Evolutionary conservation across 768 basidiomycete species (phyloP), one percentile per base, ranked within the genome.

Genomic region (Calvatia gigantea): DNA sequence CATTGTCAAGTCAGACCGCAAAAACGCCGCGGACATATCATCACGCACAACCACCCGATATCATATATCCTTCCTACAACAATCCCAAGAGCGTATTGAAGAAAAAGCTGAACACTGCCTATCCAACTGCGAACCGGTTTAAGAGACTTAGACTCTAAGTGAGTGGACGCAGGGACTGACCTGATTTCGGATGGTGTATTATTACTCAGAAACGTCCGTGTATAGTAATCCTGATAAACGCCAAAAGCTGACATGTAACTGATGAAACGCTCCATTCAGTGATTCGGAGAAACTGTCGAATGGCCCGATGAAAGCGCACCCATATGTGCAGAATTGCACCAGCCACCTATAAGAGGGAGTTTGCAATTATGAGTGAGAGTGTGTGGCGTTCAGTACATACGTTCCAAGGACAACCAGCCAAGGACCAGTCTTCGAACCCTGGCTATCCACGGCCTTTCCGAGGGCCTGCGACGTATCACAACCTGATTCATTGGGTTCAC

Each of bases 161-260:
- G 51, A 19, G 29, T 19, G 32, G n/a, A n/a, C 38, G 19, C 39
- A 28, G 29, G 9, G 38, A 54, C 62, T 56, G 60, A 75, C 73
- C 75, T 75, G 39, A 79, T 75, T 32, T 76, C 72, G n/a, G 75
- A 77, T n/a, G 77, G 72, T 6, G 70, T 70, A 27, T 64, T 69
- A 39, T 70, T 65, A 12, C 59, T 62, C 52, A 80, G 59, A 54
- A 74, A 76, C 6, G 67, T 63, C 33, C 73, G 67, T 1, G 74
- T 74, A 44, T 81, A 75, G 23, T 76, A 74, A 49, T 80, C 80
- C 66, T 79, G 74, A 56, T 75, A 77, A n/a, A 75, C 71, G 2
- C 77, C 78, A 59, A 76, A 77, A 3, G 75, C 71, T 27, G 74
- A 75, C 25, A 72, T 67, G 56, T 76, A 78, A 4, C 78, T 79